phyloP scores from a whole-genome alignment of 257 asterid species.

The Apocynum venetum region DNA sequence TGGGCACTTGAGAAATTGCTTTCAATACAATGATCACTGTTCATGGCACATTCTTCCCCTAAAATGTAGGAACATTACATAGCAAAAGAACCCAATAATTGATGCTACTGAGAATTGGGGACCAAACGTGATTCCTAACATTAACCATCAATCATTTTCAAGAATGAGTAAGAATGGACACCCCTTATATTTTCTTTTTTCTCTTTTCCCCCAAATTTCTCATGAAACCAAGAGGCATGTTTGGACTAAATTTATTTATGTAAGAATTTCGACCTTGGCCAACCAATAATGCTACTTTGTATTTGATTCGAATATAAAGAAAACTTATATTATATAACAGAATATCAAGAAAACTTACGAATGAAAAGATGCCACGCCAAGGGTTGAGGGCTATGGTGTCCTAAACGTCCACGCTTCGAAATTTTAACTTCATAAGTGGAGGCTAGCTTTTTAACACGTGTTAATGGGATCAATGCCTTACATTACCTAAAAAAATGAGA shows the following conservation, averaged over 20 bases:
- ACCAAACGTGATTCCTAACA: conserved; percentile 16
- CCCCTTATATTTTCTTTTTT: not conserved
- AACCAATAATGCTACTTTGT: not conserved
- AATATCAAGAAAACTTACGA: conserved; percentile 10
- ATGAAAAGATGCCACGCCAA: conserved; percentile 17
- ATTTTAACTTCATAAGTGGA: not conserved
- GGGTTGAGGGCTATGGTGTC: conserved; percentile 18
- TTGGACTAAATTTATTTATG: not conserved
- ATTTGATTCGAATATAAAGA: not conserved
- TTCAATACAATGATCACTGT: conserved; percentile 13
- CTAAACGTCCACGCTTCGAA: conserved; percentile 24
- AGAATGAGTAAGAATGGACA: not conserved
- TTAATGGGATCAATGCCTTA: not conserved
- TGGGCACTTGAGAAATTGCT: conserved; percentile 12
- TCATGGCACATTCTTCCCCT: conserved; percentile 22
- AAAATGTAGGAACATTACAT: conserved; percentile 22
- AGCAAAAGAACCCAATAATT: conserved; percentile 21
- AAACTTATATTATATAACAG: not conserved
- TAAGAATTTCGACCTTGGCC: not conserved
- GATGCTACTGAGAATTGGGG: conserved; percentile 11
- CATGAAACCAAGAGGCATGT: too few relatives aligned
- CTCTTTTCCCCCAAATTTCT: not conserved
- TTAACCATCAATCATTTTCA: conserved; percentile 22
- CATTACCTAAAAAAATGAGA: not conserved
- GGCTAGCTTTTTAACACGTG: conserved; percentile 18